Evolutionary conservation across 169 alveolate species (phyloP).

Genomic region (Neospora caninum): DNA sequence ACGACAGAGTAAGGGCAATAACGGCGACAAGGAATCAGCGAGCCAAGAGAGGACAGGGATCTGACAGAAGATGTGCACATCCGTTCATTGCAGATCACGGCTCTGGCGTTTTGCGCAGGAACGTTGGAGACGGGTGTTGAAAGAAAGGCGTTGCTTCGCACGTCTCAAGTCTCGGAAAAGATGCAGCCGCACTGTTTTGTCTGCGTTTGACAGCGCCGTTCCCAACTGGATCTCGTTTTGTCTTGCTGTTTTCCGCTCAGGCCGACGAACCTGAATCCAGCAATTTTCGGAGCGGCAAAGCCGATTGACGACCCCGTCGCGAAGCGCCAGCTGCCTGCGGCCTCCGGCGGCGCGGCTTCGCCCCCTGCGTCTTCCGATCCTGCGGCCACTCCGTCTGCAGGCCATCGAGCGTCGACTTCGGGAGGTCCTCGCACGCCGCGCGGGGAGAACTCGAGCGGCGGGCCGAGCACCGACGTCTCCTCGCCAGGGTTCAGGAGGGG

Average conservation of each 20-base stretch:
- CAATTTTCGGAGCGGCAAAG: conserved; percentile 10
- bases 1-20: neutral
- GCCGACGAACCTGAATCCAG: conserved; percentile 20
- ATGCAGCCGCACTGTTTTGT: too few species aligned
- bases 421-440: neutral
- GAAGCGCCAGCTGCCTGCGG: conserved; percentile 12
- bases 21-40: neutral
- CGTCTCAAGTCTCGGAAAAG: too few species aligned
- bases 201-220: too few species aligned
- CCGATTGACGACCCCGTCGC: conserved; percentile 47
- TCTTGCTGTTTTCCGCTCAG: neutral
- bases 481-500: neutral
- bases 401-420: neutral
- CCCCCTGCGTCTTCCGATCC: neutral
- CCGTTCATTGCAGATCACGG: too few species aligned
- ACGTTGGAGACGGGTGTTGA: too few species aligned
- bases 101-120: too few species aligned
- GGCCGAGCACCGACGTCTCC: neutral
- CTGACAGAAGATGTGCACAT: neutral
- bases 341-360: neutral
- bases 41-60: neutral
- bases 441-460: neutral
- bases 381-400: neutral
- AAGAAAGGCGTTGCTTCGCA: too few species aligned
- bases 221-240: too few species aligned